Conservation (phyloP, 1,284 basidiomycete species). For the Erythrobasidium hasegawianum region DNA sequence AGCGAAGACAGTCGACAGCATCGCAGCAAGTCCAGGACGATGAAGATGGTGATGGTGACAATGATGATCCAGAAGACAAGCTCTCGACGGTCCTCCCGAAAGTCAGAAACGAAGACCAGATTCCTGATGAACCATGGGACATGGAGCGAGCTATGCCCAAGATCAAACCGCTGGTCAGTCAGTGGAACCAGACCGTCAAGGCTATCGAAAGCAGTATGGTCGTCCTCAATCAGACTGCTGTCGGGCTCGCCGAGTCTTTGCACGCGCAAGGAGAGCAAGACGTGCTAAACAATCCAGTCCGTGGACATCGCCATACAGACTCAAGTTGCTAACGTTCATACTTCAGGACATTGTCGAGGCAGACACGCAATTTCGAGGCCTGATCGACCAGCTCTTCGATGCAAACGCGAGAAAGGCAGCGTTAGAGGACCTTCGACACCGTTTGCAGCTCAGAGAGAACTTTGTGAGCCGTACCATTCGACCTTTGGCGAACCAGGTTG, state of each 20-base stretch:
- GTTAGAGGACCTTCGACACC: slow-evolving; percentile 1
- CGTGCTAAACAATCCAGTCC: background rate
- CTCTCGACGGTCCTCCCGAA: slow-evolving; percentile 2
- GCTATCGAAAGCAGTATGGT: slow-evolving; percentile 1
- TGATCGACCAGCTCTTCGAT: slow-evolving; percentile 30
- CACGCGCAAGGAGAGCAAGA: slow-evolving; percentile 1
- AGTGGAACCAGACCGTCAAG: slow-evolving; percentile 17
- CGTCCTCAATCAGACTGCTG: slow-evolving; percentile 2
- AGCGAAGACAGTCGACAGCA: background rate
- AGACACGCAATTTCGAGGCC: slow-evolving; percentile 17
- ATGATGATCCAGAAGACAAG: background rate
- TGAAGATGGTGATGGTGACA: background rate
- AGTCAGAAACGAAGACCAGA: slow-evolving; percentile 9
- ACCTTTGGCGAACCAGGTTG: too few species aligned
- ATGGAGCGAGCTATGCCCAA: slow-evolving; percentile 8
- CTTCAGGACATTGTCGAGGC: slow-evolving; percentile 14
- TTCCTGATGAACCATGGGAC: slow-evolving; percentile 7
- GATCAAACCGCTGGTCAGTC: slow-evolving; percentile 11
- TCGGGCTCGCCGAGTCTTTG: slow-evolving; percentile 18
- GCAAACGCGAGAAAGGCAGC: slow-evolving; percentile 3
- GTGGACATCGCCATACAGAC: background rate
- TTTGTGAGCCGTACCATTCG: background rate
- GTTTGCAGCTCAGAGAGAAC: background rate
- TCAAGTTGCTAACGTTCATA: background rate
- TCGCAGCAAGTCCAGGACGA: background rate